Base-by-base conservation (phyloP, 2,329 filamentous ascomycete genomes). In the Aschersonia sp. region DNA sequence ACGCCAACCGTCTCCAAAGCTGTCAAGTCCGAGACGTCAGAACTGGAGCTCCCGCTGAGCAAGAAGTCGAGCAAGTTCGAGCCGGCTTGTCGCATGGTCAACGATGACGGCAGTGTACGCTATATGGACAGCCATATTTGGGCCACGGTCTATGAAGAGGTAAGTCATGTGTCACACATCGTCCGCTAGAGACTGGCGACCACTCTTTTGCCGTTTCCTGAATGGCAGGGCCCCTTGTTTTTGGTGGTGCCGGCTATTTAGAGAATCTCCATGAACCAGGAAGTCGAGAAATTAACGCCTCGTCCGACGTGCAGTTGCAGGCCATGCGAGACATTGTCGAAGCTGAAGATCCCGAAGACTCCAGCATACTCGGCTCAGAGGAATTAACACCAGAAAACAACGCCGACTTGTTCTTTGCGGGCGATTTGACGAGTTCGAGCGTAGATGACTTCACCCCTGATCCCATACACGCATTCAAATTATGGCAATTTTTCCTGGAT, bases 401-500 rank as follows among this genome's bases (percentile, higher is more conserved):
- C 44, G 65, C 69, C 22, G 72, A 73, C 39, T 57, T 79, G 5
- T 51, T 80, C 9, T 62, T 78, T 45, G 55, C 59, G 5, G 64
- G 66, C 32, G 67, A 70, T 46, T 57, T 66, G 32, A 61, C 64
- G 1, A 58, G 62, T 5, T 57, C 61, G 30, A 67, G 61, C 43
- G 54, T 67, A 11, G 68, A 73, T 46, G 68, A 72, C 11, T 64
- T 84, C 58, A 80, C 83, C 54, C 84, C 85, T 0, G 68, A 77
- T 5, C 74, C 79, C 0, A 71, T 77, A 10, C 77, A 85, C 35
- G 75, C 84, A 30, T 80, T 85, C 55, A 72, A 73, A 45, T 70
- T 90, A 5, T 90, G 85, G 85, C 81, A 87, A 58, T 68, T 78
- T 7, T 88, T 82, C 53, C 66, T 87, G 5, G 79, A 86, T 45